Evolutionary conservation across 1,284 basidiomycete species (phyloP).

Genomic region (Apiotrichum domesticum): DNA sequence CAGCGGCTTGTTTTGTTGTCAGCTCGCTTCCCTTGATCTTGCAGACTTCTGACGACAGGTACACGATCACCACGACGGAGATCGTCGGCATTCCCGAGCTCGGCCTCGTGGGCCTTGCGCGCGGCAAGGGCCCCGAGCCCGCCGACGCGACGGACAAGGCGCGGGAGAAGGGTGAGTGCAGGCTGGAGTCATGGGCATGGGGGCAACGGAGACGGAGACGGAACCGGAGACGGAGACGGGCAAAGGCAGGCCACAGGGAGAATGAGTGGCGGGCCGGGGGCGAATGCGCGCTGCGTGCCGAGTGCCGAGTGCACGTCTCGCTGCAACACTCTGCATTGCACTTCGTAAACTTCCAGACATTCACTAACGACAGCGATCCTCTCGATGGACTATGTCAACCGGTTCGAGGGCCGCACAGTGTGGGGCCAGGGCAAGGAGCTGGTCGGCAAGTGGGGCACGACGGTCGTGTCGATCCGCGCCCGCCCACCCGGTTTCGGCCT

Average conservation of each 20-base stretch:
- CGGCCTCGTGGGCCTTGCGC: slow-evolving; percentile 84
- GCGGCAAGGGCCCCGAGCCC: slow-evolving; percentile 65
- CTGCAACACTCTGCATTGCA: no score
- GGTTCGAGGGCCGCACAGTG: slow-evolving; percentile 82
- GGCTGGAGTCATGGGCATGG: no score
- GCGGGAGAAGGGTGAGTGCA: slow-evolving; percentile 55
- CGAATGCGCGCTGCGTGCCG: no score
- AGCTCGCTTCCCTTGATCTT: slow-evolving; percentile 4
- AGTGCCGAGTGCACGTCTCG: no score
- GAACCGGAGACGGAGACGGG: no score
- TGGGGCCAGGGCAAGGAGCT: slow-evolving; percentile 63
- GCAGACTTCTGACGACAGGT: not conserved
- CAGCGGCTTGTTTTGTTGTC: slow-evolving; percentile 9
- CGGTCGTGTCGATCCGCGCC: slow-evolving; percentile 73
- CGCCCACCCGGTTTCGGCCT: slow-evolving; percentile 88
- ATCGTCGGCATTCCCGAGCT: slow-evolving; percentile 79
- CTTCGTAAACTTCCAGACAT: no score
- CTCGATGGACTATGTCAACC: slow-evolving; percentile 76
- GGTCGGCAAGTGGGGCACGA: slow-evolving; percentile 77
- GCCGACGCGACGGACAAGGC: slow-evolving; percentile 60
- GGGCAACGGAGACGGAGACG: no score
- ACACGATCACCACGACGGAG: slow-evolving; percentile 49
- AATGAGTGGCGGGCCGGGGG: no score
- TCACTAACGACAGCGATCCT: slow-evolving; percentile 24
- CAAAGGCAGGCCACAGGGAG: no score